These are phyloP conservation scores for Podila minutissima DNA, from an alignment of 192 early-diverging fungal species.

Conservation along the genomic window DNA sequence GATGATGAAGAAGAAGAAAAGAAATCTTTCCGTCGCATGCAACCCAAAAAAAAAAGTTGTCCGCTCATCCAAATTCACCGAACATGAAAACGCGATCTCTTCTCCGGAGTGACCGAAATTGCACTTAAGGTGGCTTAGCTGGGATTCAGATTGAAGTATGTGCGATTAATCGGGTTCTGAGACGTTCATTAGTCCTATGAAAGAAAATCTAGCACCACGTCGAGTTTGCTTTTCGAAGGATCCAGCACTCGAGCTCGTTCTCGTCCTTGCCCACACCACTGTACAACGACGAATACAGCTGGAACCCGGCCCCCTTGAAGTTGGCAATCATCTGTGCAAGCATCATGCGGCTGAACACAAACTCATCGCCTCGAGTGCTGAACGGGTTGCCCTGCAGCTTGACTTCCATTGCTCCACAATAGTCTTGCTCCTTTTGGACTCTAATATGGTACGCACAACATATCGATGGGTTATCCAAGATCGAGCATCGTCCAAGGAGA, in stretches of 20 bases:
- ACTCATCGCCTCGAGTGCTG: background rate
- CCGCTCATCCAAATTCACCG: too few species aligned
- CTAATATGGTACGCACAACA: background rate
- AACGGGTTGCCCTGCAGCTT: constrained; percentile 34
- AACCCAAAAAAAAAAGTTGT: too few species aligned
- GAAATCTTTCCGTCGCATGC: background rate
- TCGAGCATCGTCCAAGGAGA: too few species aligned
- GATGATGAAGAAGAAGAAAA: background rate
- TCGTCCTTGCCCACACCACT: constrained; percentile 3
- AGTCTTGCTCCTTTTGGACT: constrained; percentile 13
- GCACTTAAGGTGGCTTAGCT: too few species aligned
- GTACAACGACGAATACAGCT: constrained; percentile 22
- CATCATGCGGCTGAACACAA: constrained; percentile 26
- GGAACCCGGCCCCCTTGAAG: constrained; percentile 9
- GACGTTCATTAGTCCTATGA: too few species aligned
- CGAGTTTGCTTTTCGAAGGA: background rate
- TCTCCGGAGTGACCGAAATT: too few species aligned
- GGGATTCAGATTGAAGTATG: too few species aligned
- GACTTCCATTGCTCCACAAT: constrained; percentile 11
- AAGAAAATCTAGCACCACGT: background rate
- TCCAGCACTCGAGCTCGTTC: background rate
- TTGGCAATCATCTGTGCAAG: constrained; percentile 27
- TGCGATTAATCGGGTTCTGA: too few species aligned
- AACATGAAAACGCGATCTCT: too few species aligned
- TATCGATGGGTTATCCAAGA: too few species aligned